Percentiles rank a stretch among this genome's conserved stretches.
phyloP scores from a whole-genome alignment of 73 alveolate genomes.

The Paramecium tetraurelia region DNA sequence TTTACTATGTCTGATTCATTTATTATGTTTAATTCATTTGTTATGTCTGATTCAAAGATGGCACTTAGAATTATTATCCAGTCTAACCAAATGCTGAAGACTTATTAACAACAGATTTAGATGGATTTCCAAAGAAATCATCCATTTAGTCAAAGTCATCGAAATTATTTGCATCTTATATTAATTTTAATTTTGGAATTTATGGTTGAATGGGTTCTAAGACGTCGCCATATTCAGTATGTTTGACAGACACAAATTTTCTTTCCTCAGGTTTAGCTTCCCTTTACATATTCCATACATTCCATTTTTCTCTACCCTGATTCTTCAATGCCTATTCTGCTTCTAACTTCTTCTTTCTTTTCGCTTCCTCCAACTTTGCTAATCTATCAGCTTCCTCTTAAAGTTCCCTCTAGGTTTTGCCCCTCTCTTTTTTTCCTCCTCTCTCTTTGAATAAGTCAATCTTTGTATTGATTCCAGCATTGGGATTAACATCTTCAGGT shows the following conservation, averaged over 20 bases:
- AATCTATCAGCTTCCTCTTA: not conserved
- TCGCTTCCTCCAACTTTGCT: not conserved
- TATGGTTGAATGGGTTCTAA: not conserved
- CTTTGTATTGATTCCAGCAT: slow-evolving; percentile 9
- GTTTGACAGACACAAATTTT: slow-evolving; percentile 19
- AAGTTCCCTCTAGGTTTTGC: not conserved
- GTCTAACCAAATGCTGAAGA: not conserved
- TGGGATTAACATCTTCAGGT: slow-evolving; percentile 23
- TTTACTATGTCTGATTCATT: not conserved
- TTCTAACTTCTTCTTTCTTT: not conserved
- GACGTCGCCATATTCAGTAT: not conserved
- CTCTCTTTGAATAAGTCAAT: slow-evolving; percentile 5
- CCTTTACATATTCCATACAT: slow-evolving; percentile 44
- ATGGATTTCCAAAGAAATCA: not conserved
- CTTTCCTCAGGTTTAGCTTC: slow-evolving; percentile 35
- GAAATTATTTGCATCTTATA: not conserved
- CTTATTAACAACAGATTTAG: not conserved
- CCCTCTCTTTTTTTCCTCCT: not conserved
- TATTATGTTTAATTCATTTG: not conserved
- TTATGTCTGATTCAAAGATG: not conserved
- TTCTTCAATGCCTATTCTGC: not conserved
- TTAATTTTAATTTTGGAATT: not conserved
- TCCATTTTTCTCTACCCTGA: slow-evolving; percentile 37
- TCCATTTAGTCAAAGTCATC: slow-evolving; percentile 32
- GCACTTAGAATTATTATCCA: not conserved